These are phyloP conservation scores for Chimonanthus salicifolius DNA, from an alignment of 164 flowering plant species.

Conservation along the genomic window DNA sequence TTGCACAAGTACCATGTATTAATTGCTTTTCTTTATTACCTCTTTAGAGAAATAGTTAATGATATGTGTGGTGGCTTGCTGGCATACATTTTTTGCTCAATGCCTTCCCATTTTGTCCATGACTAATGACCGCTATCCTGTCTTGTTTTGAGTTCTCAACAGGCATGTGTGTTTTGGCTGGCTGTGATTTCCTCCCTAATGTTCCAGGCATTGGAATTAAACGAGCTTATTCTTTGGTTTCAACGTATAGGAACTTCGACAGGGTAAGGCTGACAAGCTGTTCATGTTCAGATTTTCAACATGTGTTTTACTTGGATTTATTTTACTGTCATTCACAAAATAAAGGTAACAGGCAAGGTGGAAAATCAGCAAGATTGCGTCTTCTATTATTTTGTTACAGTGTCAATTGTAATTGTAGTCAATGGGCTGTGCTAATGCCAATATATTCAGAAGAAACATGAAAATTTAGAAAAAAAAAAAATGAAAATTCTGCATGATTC, in stretches of 20 bases:
- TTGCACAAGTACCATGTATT: not conserved
- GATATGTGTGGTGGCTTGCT: not conserved
- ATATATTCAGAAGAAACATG: not conserved
- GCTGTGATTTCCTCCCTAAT: conserved; percentile 86
- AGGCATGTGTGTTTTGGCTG: conserved; percentile 90
- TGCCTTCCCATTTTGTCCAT: not conserved
- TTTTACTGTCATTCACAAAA: not conserved
- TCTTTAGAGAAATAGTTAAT: not conserved
- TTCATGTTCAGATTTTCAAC: not conserved
- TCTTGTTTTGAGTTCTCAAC: conserved; percentile 12
- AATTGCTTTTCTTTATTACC: not conserved
- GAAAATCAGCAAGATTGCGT: not conserved
- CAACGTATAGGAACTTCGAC: conserved; percentile 64
- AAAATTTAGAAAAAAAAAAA: too few species aligned
- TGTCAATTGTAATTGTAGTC: not conserved
- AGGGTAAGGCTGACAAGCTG: conserved; percentile 31
- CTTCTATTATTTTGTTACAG: not conserved
- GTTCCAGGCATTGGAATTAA: conserved; percentile 73
- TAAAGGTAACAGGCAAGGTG: not conserved
- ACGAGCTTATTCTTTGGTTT: conserved; percentile 54
- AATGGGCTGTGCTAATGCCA: not conserved
- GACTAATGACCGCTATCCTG: not conserved
- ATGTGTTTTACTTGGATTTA: too few species aligned
- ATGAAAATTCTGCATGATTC: not conserved
- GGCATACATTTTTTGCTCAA: not conserved